phyloP scores from a whole-genome alignment of 2,329 filamentous ascomycete species.

The Alternaria sp. region DNA sequence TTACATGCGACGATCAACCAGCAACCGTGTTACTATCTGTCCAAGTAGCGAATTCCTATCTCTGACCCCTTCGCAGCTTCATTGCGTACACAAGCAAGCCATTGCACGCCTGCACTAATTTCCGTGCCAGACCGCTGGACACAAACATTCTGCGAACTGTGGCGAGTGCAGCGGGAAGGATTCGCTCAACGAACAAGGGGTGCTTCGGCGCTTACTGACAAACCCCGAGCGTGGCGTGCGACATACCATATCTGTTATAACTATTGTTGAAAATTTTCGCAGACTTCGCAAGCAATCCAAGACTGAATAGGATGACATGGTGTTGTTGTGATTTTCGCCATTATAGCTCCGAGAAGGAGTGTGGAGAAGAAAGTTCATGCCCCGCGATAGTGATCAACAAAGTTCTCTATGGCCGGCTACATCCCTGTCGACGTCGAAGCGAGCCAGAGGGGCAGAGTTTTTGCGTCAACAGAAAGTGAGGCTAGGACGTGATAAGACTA shows the following conservation, averaged over 20 bases:
- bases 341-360: background rate
- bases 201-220: conserved; percentile 8
- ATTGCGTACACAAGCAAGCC: background rate
- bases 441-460: conserved; percentile 20
- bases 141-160: conserved; percentile 7
- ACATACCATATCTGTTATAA: background rate
- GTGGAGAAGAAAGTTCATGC: conserved; percentile 5
- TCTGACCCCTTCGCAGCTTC: background rate
- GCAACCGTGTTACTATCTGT: background rate
- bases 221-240: conserved; percentile 1
- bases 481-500: background rate
- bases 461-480: background rate
- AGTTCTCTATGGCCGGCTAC: background rate
- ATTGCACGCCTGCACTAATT: background rate
- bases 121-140: conserved; percentile 4
- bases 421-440: conserved; percentile 12
- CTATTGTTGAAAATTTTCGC: background rate
- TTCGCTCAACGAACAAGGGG: conserved; percentile 21
- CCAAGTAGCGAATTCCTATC: background rate
- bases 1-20: background rate
- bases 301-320: background rate
- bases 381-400: conserved; percentile 6
- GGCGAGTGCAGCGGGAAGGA: conserved; percentile 25
- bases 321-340: background rate
- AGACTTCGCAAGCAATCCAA: background rate